phyloP scores from a whole-genome alignment of 352 stramenopile species.

The Phytophthora melonis region DNA sequence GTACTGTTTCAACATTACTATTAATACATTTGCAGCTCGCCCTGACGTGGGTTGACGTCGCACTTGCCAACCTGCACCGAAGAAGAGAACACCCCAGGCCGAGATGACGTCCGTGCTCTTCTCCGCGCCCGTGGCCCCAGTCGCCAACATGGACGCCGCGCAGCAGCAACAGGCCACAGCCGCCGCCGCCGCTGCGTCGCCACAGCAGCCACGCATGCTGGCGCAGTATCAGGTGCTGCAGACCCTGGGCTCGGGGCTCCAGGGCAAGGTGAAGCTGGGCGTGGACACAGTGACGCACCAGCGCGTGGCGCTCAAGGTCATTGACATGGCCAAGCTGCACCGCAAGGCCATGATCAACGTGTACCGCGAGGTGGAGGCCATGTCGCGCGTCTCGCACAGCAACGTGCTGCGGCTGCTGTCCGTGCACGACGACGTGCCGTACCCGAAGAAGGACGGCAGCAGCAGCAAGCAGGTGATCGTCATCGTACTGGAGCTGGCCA shows the following conservation, averaged over 20 bases:
- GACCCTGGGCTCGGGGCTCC: constrained; percentile 82
- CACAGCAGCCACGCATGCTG: constrained; percentile 59
- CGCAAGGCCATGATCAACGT: constrained; percentile 87
- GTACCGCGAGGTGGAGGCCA: constrained; percentile 91
- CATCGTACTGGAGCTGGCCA: constrained; percentile 91
- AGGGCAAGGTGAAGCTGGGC: constrained; percentile 92
- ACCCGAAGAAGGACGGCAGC: constrained; percentile 77
- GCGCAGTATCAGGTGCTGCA: constrained; percentile 82
- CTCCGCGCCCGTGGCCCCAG: constrained; percentile 37
- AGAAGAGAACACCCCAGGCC: constrained; percentile 9
- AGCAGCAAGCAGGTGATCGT: constrained; percentile 81
- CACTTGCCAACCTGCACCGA: constrained; percentile 20
- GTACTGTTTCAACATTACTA: too few relatives aligned
- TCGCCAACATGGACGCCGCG: constrained; percentile 40
- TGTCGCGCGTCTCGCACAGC: constrained; percentile 84
- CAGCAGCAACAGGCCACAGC: constrained; percentile 1
- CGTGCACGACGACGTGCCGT: constrained; percentile 76
- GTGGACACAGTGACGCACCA: constrained; percentile 81
- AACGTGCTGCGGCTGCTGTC: constrained; percentile 88
- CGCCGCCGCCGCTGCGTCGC: constrained; percentile 4
- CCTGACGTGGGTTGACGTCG: constrained; percentile 25
- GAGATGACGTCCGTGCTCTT: constrained; percentile 43
- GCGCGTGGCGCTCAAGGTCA: constrained; percentile 92
- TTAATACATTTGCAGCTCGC: too few relatives aligned
- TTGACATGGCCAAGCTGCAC: constrained; percentile 84